Evolutionary conservation across 495 filamentous ascomycete species (phyloP).

Genomic region (Trichocladium uniseriatum): DNA sequence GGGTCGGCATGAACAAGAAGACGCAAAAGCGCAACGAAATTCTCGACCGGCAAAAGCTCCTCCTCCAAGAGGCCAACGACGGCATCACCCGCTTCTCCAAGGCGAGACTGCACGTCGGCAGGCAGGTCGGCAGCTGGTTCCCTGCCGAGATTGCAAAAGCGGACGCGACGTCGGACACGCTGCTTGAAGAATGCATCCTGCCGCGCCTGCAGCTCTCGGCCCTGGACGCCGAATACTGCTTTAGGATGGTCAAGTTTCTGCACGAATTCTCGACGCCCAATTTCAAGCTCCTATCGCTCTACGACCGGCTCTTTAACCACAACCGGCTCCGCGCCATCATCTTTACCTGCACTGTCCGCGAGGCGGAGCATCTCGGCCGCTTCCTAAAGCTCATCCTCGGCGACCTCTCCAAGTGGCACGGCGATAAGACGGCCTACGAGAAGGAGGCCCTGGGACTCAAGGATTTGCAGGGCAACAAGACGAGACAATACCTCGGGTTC

Average conservation of each 20-base stretch:
- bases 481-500: constrained; percentile 38
- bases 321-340: constrained; percentile 71
- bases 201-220: constrained; percentile 77
- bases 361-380: constrained; percentile 81
- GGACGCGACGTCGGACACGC: constrained; percentile 57
- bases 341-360: constrained; percentile 76
- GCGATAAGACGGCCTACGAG: constrained; percentile 63
- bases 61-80: constrained; percentile 41
- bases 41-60: constrained; percentile 54
- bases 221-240: constrained; percentile 77
- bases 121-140: constrained; percentile 79
- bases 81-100: constrained; percentile 55
- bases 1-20: constrained; percentile 52
- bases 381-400: constrained; percentile 75
- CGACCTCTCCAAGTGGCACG: constrained; percentile 77
- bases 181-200: constrained; percentile 85
- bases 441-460: constrained; percentile 56
- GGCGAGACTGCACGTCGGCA: constrained; percentile 52
- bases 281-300: constrained; percentile 76
- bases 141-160: constrained; percentile 48
- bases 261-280: constrained; percentile 74
- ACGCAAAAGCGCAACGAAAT: constrained; percentile 61
- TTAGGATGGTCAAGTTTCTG: constrained; percentile 73
- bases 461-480: constrained; percentile 29
- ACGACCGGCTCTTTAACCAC: constrained; percentile 75